Evolutionary conservation across 2,329 filamentous ascomycete species (phyloP).

Genomic region (Fusarium sp.): DNA sequence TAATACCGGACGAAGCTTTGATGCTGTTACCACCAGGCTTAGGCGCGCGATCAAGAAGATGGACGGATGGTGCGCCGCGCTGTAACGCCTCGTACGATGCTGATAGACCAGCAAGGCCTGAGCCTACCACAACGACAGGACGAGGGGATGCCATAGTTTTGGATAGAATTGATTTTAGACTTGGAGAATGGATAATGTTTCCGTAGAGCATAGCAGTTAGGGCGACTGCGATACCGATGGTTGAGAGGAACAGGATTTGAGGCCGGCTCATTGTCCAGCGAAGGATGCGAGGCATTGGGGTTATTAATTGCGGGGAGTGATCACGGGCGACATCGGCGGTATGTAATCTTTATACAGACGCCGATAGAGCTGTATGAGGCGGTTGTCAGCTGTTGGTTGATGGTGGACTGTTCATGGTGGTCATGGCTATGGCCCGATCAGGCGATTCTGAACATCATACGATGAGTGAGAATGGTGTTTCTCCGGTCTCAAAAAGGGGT

Average conservation of each 20-base stretch:
- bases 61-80: constrained; percentile 61
- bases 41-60: constrained; percentile 67
- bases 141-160: constrained; percentile 40
- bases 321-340: constrained; percentile 38
- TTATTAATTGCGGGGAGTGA: constrained; percentile 17
- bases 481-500: constrained; percentile 16
- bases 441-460: constrained; percentile 38
- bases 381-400: constrained; percentile 21
- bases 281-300: constrained; percentile 45
- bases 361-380: background rate
- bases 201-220: constrained; percentile 48
- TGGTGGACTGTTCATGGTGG: constrained; percentile 35
- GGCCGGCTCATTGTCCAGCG: constrained; percentile 46
- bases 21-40: constrained; percentile 74
- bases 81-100: constrained; percentile 67
- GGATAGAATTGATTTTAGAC: constrained; percentile 40
- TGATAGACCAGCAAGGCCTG: constrained; percentile 71
- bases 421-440: constrained; percentile 31
- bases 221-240: constrained; percentile 45
- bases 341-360: constrained; percentile 29
- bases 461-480: constrained; percentile 26
- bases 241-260: constrained; percentile 43
- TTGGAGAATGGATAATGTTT: constrained; percentile 35
- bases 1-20: constrained; percentile 75
- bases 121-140: constrained; percentile 70